A percentile compares a stretch with the other conserved stretches of the same genome.
These are phyloP conservation scores for Podospora appendiculata DNA, from an alignment of 495 filamentous ascomycete species.

Conservation along the genomic window DNA sequence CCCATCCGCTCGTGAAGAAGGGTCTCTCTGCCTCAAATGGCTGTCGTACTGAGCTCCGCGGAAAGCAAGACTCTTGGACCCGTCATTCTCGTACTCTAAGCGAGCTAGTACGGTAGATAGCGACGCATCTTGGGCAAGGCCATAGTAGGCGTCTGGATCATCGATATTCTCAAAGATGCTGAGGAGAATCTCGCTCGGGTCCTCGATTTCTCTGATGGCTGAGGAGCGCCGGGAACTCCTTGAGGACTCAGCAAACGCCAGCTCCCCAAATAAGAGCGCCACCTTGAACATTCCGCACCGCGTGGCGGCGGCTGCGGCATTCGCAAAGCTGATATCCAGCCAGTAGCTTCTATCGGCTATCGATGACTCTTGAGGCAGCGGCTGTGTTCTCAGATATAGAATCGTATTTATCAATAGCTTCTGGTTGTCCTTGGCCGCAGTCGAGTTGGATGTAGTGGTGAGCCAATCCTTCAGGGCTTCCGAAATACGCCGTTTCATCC, in stretches of 20 bases:
- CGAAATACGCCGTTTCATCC: conserved; percentile 40
- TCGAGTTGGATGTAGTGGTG: conserved; percentile 19
- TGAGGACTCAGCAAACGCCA: conserved; percentile 47
- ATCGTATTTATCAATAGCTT: conserved; percentile 67
- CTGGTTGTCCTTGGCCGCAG: conserved; percentile 35
- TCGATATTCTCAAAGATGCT: conserved; percentile 83
- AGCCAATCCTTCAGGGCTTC: conserved; percentile 45
- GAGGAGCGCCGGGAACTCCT: conserved; percentile 62
- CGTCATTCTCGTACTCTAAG: conserved; percentile 86
- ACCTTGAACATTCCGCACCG: conserved; percentile 80
- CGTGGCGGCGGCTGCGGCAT: conserved; percentile 68
- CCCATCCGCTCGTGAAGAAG: conserved; percentile 32
- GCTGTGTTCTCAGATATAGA: conserved; percentile 81
- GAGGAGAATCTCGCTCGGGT: conserved; percentile 62
- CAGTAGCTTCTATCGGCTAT: conserved; percentile 72
- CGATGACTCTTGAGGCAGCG: conserved; percentile 63
- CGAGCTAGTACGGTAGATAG: conserved; percentile 68
- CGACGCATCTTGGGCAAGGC: conserved; percentile 71
- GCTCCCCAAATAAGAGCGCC: conserved; percentile 75
- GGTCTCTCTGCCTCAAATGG: conserved; percentile 51
- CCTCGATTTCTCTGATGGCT: conserved; percentile 38
- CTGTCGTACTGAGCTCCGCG: conserved; percentile 89
- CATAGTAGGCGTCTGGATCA: conserved; percentile 93
- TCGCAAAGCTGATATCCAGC: conserved; percentile 73
- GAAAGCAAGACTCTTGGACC: conserved; percentile 81